Conservation (phyloP, 2,329 filamentous ascomycete species). For the Trichoderma sp. region DNA sequence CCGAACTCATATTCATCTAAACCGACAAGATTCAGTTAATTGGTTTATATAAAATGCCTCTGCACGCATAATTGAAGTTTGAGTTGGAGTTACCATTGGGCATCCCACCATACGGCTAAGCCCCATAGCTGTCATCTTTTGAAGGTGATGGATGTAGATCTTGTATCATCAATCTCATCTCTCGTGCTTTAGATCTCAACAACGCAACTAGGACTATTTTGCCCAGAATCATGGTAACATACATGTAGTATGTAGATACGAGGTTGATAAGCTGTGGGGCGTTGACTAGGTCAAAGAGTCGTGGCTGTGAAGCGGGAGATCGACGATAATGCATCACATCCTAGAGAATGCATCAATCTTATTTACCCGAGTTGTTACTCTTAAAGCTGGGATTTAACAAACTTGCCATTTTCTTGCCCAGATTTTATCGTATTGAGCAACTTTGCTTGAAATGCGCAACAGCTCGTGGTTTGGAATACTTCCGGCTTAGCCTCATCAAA, state of each 20-base stretch:
- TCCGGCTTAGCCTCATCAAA: background rate
- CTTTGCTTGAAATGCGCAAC: background rate
- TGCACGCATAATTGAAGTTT: background rate
- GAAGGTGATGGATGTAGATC: background rate
- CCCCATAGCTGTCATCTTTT: background rate
- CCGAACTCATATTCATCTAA: no score
- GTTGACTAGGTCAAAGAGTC: background rate
- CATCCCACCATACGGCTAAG: background rate
- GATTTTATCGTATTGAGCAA: background rate
- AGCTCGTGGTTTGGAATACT: background rate
- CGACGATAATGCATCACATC: background rate
- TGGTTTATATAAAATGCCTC: background rate
- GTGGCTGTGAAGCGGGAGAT: constrained; percentile 1
- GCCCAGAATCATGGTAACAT: background rate
- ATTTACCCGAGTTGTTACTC: background rate
- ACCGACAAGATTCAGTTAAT: background rate
- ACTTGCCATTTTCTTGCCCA: background rate
- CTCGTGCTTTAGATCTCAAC: background rate
- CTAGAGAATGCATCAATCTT: background rate
- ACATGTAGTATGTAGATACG: background rate
- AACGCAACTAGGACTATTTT: background rate
- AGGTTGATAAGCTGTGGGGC: background rate
- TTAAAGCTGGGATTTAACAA: background rate
- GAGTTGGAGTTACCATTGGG: background rate
- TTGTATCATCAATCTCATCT: background rate